A percentile compares a stretch with the other conserved stretches of the same genome.
Evolutionary conservation across 106 monocot genomes (phyloP).

Genomic region (Allium cepa): DNA sequence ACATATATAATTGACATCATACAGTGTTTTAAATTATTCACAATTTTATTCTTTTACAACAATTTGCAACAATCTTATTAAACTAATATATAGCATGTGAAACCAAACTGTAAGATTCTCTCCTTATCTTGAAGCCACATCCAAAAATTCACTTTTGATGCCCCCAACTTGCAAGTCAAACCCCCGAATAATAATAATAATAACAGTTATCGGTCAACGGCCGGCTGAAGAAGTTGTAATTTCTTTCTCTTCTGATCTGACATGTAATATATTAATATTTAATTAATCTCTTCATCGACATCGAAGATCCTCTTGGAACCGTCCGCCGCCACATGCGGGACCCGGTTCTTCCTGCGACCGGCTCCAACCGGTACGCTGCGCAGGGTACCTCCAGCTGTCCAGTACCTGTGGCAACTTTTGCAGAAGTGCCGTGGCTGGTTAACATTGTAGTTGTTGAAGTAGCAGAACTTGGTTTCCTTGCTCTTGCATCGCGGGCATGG

Average conservation of each 20-base stretch:
- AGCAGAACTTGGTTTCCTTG: conserved; percentile 11
- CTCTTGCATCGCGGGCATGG: conserved; percentile 5
- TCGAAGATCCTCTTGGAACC: too few relatives aligned
- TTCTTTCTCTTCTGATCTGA: too few relatives aligned
- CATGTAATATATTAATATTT: too few relatives aligned
- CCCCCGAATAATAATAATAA: neutral
- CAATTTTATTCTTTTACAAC: neutral
- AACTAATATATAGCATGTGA: neutral
- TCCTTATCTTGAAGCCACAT: neutral
- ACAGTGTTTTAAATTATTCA: neutral
- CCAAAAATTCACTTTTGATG: neutral
- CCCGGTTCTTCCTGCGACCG: conserved; percentile 17
- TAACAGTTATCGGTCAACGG: neutral
- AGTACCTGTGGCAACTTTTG: conserved; percentile 18
- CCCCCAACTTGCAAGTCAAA: neutral
- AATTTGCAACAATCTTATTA: too few relatives aligned
- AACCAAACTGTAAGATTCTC: neutral
- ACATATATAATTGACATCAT: neutral
- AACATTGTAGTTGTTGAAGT: conserved; percentile 15
- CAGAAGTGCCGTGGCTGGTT: conserved; percentile 14
- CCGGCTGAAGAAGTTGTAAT: neutral
- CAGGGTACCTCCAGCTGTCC: conserved; percentile 20
- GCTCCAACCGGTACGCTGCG: conserved; percentile 17
- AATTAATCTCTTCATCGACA: too few relatives aligned
- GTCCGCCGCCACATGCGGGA: neutral